These are phyloP conservation scores for Pseudocercospora cruenta DNA, from an alignment of 2,329 filamentous ascomycete species.

Conservation along the genomic window DNA sequence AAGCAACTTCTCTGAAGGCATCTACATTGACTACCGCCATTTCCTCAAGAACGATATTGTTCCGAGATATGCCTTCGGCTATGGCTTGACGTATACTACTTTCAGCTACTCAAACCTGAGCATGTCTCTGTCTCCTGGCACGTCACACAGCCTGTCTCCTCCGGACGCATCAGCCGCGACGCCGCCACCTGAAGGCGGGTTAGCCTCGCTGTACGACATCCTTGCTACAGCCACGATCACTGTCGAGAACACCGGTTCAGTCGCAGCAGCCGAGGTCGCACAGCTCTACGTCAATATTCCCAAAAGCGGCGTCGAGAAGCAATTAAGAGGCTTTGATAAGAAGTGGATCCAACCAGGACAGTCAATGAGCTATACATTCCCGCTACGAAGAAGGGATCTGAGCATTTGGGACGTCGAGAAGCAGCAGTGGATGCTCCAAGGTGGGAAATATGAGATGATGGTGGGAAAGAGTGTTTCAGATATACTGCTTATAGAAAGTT, in stretches of 20 bases:
- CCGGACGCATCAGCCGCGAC: slow-evolving; percentile 17
- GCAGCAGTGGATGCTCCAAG: slow-evolving; percentile 29
- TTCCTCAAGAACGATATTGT: slow-evolving; percentile 47
- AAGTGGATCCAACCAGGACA: slow-evolving; percentile 31
- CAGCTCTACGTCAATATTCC: slow-evolving; percentile 54
- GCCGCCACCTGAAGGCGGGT: slow-evolving; percentile 22
- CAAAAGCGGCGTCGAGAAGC: slow-evolving; percentile 31
- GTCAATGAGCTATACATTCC: slow-evolving; percentile 20
- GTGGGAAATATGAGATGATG: slow-evolving; percentile 31
- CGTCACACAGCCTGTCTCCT: slow-evolving; percentile 17
- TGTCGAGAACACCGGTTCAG: slow-evolving; percentile 65
- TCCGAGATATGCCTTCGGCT: slow-evolving; percentile 50
- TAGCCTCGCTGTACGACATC: slow-evolving; percentile 61
- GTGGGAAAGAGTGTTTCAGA: slow-evolving; percentile 31
- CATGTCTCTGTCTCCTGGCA: slow-evolving; percentile 5
- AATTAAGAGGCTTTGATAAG: slow-evolving; percentile 48
- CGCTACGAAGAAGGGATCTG: slow-evolving; percentile 28
- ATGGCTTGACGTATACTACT: slow-evolving; percentile 49
- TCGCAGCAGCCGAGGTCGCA: slow-evolving; percentile 56
- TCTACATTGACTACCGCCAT: slow-evolving; percentile 50
- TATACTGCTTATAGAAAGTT: slow-evolving; percentile 8
- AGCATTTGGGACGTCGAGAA: slow-evolving; percentile 26
- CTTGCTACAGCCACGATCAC: slow-evolving; percentile 61
- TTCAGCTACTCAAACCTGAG: slow-evolving; percentile 44
- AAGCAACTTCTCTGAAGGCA: slow-evolving; percentile 42